These are phyloP conservation scores for Dothistroma septosporum DNA, from an alignment of 2,329 filamentous ascomycete species.

Conservation along the genomic window DNA sequence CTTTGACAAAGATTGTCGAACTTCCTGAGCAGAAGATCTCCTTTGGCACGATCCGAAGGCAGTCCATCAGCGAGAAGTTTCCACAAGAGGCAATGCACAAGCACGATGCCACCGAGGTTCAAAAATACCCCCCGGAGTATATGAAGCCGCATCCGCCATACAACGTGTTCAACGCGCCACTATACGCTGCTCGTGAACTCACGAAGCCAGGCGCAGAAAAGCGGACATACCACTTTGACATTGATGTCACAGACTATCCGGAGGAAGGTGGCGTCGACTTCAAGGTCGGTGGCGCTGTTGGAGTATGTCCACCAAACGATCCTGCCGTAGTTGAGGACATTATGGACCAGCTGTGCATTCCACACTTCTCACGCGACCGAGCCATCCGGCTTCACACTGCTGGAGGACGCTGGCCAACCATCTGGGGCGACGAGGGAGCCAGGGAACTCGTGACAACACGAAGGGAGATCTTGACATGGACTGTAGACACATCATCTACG, in stretches of 20 bases:
- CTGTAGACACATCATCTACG: slow-evolving; percentile 86
- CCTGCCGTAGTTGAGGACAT: slow-evolving; percentile 72
- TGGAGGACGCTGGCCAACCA: slow-evolving; percentile 87
- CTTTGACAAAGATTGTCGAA: slow-evolving; percentile 65
- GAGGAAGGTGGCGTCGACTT: slow-evolving; percentile 82
- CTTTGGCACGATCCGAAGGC: slow-evolving; percentile 26
- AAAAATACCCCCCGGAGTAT: slow-evolving; percentile 72
- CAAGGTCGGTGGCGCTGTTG: slow-evolving; percentile 93
- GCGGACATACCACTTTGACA: slow-evolving; percentile 93
- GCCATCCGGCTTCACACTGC: slow-evolving; percentile 73
- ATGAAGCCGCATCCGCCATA: slow-evolving; percentile 94
- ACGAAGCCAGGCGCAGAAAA: slow-evolving; percentile 89
- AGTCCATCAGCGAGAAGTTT: slow-evolving; percentile 55
- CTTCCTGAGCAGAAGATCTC: slow-evolving; percentile 72
- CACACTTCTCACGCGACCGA: slow-evolving; percentile 78
- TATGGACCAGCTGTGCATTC: slow-evolving; percentile 75
- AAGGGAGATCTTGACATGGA: slow-evolving; percentile 91
- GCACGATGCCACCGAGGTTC: slow-evolving; percentile 39
- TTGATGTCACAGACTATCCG: slow-evolving; percentile 94
- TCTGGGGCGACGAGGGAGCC: slow-evolving; percentile 88
- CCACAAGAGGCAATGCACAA: slow-evolving; percentile 41
- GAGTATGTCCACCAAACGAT: slow-evolving; percentile 85
- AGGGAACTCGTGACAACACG: slow-evolving; percentile 86
- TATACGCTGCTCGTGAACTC: slow-evolving; percentile 79
- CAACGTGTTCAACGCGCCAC: slow-evolving; percentile 82